Evolutionary conservation across 139 green algal genomes (phyloP), one percentile per base, ranked within the genome.

Genomic region (Astrephomene gubernaculifera): DNA sequence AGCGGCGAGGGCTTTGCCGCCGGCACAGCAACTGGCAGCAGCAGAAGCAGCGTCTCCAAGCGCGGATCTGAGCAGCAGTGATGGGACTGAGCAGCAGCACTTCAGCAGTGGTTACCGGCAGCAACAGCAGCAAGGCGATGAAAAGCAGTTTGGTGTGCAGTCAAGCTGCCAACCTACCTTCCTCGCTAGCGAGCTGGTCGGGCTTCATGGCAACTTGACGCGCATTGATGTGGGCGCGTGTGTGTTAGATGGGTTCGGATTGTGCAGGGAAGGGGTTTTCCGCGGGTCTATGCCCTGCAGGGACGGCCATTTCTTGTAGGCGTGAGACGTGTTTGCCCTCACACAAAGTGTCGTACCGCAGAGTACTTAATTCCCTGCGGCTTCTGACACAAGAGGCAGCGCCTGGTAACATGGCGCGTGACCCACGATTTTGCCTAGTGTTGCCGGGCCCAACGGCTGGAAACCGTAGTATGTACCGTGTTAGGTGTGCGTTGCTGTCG

Each of bases 81-180:
- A 25, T 33, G 60, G 19, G 33, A 35, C 38, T 19, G 38, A 72
- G 21, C 25, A 49, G 38, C 65, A 45, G 31, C 38, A 72, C 31
- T 21, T 72, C 65, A 72, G 65, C 65, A 72, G 65, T 8, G 35
- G 38, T 33, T 72, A 35, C n/a, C n/a, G n/a, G n/a, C n/a, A n/a
- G n/a, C n/a, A n/a, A n/a, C 65, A 17, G 65, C 33, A 72, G 31
- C 65, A 44, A 45, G 17, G 31, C 9, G 64, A 71, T 44, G 17
- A n/a, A n/a, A n/a, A n/a, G n/a, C n/a, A n/a, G n/a, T 57, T 57
- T 57, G 14, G 49, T 12, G 17, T 57, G 49, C 12, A 57, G 49
- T 17, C 14, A 57, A n/a, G n/a, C 49, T 57, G 49, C 49, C 49
- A 57, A 57, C 14, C 49, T 57, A n/a, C n/a, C n/a, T n/a, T n/a